Evolutionary conservation across 768 basidiomycete genomes (phyloP), one percentile per base, ranked within the genome.

Genomic region (Kwoniella heveanensis): DNA sequence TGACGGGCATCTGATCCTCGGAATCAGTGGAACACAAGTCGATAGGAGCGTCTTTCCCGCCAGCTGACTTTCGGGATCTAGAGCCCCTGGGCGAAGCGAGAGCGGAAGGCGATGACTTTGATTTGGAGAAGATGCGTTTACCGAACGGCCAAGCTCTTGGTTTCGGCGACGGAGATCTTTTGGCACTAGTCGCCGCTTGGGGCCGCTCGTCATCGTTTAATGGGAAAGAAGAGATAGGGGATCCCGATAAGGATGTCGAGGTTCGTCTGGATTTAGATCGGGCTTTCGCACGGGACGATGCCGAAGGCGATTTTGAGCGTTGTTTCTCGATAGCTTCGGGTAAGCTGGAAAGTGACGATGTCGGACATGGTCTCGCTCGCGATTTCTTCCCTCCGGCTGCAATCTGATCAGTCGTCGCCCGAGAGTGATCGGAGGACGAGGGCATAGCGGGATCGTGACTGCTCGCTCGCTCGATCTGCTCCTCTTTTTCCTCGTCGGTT

Each of bases 91-190:
- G n/a, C 3, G 51, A 29, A 21, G 30, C 36, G 19, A 60, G 57
- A 22, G 54, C 37, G 0, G 64, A 65, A 37, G 64, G 64, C 17
- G 64, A 65, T 1, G 64, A 65, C 54, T 58, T 65, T 10, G 58
- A 56, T 46, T 55, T 65, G 6, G 58, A 32, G 32, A 56, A 57
- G 21, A 54, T 22, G 24, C 63, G 36, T 54, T 61, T 61, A 4
- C 50, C 36, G 36, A 63, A 57, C 1, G 26, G 30, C 53, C 55
- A 53, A 36, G 30, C 22, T 24, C 48, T 4, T 3, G 48, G 48
- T 22, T 54, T 57, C 2, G 63, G 54, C n/a, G 61, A 54, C n/a
- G 44, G 12, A 8, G 46, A 46, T 49, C 37, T 3, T 46, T 22
- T 39, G n/a, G 54, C 22, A 22, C 7, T 26, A 9, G 48, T 32